Evolutionary conservation across 352 stramenopile species (phyloP).

Genomic region (Phytopythium helicoides): DNA sequence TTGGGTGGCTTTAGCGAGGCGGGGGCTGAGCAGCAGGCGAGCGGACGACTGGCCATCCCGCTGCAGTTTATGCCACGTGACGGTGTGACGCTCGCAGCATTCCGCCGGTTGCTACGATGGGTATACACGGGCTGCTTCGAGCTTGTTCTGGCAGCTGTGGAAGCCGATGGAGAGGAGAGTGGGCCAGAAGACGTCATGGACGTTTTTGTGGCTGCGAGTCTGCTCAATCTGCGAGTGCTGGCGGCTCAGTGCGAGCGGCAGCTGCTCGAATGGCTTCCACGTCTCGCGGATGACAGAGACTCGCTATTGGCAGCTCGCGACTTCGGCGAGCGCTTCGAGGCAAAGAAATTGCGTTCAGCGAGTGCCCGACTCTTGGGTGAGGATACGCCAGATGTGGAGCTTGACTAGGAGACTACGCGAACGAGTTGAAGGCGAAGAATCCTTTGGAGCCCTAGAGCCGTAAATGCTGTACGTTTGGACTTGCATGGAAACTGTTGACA

Average conservation of each 20-base stretch:
- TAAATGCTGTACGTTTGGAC: too few relatives aligned
- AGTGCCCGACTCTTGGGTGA: slow-evolving; percentile 36
- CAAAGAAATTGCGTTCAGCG: slow-evolving; percentile 42
- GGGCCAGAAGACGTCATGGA: slow-evolving; percentile 71
- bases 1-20: slow-evolving; percentile 78
- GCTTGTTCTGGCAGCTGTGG: slow-evolving; percentile 24
- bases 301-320: slow-evolving; percentile 59
- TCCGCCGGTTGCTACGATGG: slow-evolving; percentile 60
- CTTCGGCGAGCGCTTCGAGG: slow-evolving; percentile 64
- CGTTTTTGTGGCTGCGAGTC: slow-evolving; percentile 60
- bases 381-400: too few relatives aligned
- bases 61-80: slow-evolving; percentile 75
- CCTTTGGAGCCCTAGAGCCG: too few relatives aligned
- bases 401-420: too few relatives aligned
- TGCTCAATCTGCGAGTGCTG: slow-evolving; percentile 52
- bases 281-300: slow-evolving; percentile 30
- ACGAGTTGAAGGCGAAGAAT: too few relatives aligned
- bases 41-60: slow-evolving; percentile 45
- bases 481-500: too few relatives aligned
- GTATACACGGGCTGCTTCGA: slow-evolving; percentile 71
- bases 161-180: not conserved
- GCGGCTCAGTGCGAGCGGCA: slow-evolving; percentile 62
- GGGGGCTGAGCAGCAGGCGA: not conserved
- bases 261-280: slow-evolving; percentile 44
- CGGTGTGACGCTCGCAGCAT: slow-evolving; percentile 60